Base-by-base conservation (phyloP, 148 eudicot genomes). In the Bassia scoparia region DNA sequence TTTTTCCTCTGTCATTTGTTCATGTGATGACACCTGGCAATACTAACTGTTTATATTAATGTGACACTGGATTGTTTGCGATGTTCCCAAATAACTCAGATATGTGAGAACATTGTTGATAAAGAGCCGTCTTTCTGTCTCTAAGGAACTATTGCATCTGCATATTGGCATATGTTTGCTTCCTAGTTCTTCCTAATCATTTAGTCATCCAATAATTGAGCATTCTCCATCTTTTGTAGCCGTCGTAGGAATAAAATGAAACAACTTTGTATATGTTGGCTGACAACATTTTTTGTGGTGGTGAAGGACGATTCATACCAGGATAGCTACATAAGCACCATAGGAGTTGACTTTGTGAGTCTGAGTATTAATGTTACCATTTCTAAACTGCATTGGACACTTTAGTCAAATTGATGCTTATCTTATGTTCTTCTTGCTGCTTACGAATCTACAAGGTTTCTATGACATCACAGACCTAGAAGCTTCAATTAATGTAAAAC, bases 331-430 rank as follows among this genome's bases (percentile, higher is more conserved):
- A 86, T 86, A 35, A 86, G 89, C 76, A 86, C 89, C 60, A 86
- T 86, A 33, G 89, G 87, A 49, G 89, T 86, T 27, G 89, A 86
- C 73, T 86, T 86, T 81, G 89, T 86, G 64, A 86, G n/a, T n/a
- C n/a, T n/a, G n/a, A n/a, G 89, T 77, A 48, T 9, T 48, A 23
- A 48, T 8, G 38, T n/a, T 46, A 2, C 31, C 35, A 11, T 21
- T 59, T 55, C 53, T 30, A 5, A 38, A 26, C 2, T 64, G 23
- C 23, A 37, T 18, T 35, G 27, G 34, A 7, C 26, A 26, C 56
- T 49, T 9, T 12, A 18, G 43, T 23, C 31, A 12, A 27, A 31
- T 67, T n/a, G 9, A 43, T 54, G 21, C 34, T 74, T 5, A 55
- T 30, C 52, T 10, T 53, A 20, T 55, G 26, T 2, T 30, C 29